These are phyloP conservation scores for Tetradesmus lagerheimii DNA, from an alignment of 139 green algal genomes.

Conservation along the genomic window DNA sequence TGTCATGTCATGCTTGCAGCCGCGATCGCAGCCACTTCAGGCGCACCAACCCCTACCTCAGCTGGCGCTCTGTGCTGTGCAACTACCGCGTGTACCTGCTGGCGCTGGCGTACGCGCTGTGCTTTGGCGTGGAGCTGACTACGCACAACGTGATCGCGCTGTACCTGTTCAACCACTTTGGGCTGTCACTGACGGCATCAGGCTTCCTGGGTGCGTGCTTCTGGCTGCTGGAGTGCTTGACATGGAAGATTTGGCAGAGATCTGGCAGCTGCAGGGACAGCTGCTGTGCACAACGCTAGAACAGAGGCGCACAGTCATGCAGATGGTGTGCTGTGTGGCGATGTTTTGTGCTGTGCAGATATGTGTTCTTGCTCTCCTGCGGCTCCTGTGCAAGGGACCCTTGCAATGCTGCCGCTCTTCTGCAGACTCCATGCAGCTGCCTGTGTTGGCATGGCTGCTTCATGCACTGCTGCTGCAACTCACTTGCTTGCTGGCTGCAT, in stretches of 20 bases:
- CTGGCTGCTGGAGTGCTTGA: neutral
- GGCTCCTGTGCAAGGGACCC: neutral
- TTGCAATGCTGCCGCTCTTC: too few species aligned
- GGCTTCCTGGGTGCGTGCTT: conserved; percentile 17
- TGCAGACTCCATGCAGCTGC: neutral
- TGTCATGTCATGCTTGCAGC: neutral
- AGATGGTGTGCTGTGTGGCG: too few species aligned
- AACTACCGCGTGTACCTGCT: conserved; percentile 85
- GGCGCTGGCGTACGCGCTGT: conserved; percentile 81
- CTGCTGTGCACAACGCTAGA: neutral
- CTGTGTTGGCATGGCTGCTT: neutral
- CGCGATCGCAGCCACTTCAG: conserved; percentile 67
- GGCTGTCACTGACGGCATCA: conserved; percentile 58
- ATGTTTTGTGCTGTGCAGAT: neutral
- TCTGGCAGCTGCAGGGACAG: neutral
- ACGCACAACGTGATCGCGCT: conserved; percentile 84
- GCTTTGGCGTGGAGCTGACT: conserved; percentile 90
- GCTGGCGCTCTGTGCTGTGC: conserved; percentile 22
- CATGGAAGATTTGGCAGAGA: too few species aligned
- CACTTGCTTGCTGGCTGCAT: too few species aligned
- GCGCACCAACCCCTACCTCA: conserved; percentile 44
- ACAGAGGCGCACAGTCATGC: too few species aligned
- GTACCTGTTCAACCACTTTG: conserved; percentile 86
- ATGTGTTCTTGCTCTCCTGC: neutral
- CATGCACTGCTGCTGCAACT: neutral